phyloP scores from a whole-genome alignment of 495 filamentous ascomycete genomes.

The Baudoinia panamericana region DNA sequence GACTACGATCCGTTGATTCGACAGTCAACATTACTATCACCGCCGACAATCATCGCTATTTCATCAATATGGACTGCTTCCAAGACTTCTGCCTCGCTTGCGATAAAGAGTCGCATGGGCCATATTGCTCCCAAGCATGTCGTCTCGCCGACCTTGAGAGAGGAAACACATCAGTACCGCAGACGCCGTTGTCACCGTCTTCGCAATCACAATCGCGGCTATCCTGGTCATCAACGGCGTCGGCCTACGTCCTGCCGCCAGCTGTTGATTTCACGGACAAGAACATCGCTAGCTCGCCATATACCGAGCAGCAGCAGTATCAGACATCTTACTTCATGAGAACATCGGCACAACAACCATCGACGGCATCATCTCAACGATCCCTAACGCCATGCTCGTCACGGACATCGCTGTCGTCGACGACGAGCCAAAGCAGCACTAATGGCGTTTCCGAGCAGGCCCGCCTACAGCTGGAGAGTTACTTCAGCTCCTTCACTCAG shows the following conservation, averaged over 20 bases:
- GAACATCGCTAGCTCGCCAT: constrained; percentile 13
- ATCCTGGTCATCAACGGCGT: constrained; percentile 6
- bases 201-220: not conserved
- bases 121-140: constrained; percentile 91
- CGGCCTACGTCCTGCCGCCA: constrained; percentile 46
- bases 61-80: constrained; percentile 55
- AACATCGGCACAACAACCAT: constrained; percentile 12
- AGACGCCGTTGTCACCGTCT: not conserved
- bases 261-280: constrained; percentile 28
- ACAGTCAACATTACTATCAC: not conserved
- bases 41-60: not conserved
- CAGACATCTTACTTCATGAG: constrained; percentile 21
- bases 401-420: constrained; percentile 70
- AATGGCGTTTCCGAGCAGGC: constrained; percentile 49
- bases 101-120: constrained; percentile 71
- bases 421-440: constrained; percentile 39
- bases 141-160: constrained; percentile 76
- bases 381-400: constrained; percentile 68
- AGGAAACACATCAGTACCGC: constrained; percentile 24
- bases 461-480: constrained; percentile 67
- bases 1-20: not conserved
- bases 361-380: constrained; percentile 7
- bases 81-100: constrained; percentile 90
- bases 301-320: not conserved
- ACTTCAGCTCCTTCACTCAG: constrained; percentile 79